Percentiles rank a stretch among this genome's conserved stretches.
Conservation (phyloP, 1,284 basidiomycete genomes). For the Ustilago xerochloae region DNA sequence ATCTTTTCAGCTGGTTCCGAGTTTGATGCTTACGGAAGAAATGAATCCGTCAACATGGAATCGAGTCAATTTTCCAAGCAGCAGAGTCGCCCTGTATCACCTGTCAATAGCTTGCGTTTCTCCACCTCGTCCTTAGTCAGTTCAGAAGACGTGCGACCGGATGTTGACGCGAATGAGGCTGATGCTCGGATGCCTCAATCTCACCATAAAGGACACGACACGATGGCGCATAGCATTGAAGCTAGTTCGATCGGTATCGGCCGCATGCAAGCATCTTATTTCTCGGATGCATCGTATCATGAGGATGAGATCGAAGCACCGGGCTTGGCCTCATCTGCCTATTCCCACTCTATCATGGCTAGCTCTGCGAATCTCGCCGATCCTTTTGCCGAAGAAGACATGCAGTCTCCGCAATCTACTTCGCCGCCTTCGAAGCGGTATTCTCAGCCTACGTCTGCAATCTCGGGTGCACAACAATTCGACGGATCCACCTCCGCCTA, state of each 20-base stretch:
- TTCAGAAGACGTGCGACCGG: neutral
- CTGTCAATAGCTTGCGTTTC: constrained; percentile 9
- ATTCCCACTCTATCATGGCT: constrained; percentile 33
- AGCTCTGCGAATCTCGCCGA: constrained; percentile 53
- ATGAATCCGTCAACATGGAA: neutral
- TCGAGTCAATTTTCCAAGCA: neutral
- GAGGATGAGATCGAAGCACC: neutral
- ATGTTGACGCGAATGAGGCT: neutral
- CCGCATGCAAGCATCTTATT: constrained; percentile 20
- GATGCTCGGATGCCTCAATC: neutral
- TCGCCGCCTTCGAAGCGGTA: neutral
- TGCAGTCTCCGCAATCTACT: neutral
- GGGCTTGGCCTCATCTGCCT: constrained; percentile 4
- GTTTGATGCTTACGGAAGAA: constrained; percentile 33
- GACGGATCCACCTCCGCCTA: neutral
- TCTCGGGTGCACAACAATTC: neutral
- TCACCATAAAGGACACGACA: neutral
- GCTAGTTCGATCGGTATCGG: constrained; percentile 44
- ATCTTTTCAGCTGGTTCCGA: constrained; percentile 54
- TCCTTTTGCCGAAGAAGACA: constrained; percentile 34
- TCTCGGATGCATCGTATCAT: neutral
- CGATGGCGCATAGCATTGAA: constrained; percentile 18
- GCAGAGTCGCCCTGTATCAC: constrained; percentile 1
- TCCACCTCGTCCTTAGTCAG: constrained; percentile 24
- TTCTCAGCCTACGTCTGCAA: neutral